Evolutionary conservation across 2,329 filamentous ascomycete species (phyloP).

Genomic region (Hansfordia pulvinata): DNA sequence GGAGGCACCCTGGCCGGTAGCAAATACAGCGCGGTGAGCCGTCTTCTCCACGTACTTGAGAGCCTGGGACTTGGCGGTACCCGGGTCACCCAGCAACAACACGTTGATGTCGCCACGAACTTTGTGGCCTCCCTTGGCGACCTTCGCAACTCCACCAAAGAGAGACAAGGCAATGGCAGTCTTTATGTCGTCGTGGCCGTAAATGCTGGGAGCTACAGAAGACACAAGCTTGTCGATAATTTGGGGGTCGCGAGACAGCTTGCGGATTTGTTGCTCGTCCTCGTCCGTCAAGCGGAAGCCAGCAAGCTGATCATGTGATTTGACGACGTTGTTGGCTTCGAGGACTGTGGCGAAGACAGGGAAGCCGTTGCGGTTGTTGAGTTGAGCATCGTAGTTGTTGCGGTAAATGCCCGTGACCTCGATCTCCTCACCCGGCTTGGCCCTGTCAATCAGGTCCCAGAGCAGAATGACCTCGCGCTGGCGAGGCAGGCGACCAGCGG

Average conservation of each 20-base stretch:
- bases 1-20: conserved; percentile 91
- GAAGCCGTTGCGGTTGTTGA: conserved; percentile 98
- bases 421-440: conserved; percentile 95
- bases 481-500: conserved; percentile 83
- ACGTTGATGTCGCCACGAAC: conserved; percentile 98
- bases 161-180: conserved; percentile 88
- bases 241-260: conserved; percentile 75
- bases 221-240: conserved; percentile 87
- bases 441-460: conserved; percentile 92
- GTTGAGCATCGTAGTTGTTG: conserved; percentile 94
- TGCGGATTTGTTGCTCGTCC: conserved; percentile 82
- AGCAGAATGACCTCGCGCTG: conserved; percentile 90
- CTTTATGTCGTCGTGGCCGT: conserved; percentile 93
- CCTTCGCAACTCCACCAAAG: conserved; percentile 89
- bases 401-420: conserved; percentile 94
- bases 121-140: conserved; percentile 73
- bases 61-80: conserved; percentile 95
- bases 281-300: conserved; percentile 92
- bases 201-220: conserved; percentile 94
- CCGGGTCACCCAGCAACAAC: conserved; percentile 86
- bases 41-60: conserved; percentile 98
- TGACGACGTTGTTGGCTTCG: conserved; percentile 94
- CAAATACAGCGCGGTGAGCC: conserved; percentile 91
- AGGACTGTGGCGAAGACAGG: conserved; percentile 96
- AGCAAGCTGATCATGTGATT: conserved; percentile 92